Percentiles rank a stretch among this genome's conserved stretches.
Evolutionary conservation across 2,329 filamentous ascomycete genomes (phyloP).

Genomic region (Xylariaceae sp.): DNA sequence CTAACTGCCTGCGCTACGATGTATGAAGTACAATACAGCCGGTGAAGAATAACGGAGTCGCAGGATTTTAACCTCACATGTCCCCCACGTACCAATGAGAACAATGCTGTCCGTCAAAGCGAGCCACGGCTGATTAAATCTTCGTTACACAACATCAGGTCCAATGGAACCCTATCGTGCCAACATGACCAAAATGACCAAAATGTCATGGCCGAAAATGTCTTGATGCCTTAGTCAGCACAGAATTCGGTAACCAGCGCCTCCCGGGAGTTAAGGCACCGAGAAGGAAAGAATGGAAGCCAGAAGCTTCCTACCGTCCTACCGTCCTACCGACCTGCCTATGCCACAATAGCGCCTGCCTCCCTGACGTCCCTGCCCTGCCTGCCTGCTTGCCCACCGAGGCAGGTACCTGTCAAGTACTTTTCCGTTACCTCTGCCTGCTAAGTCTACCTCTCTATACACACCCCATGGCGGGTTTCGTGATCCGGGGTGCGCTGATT

Average conservation of each 20-base stretch:
- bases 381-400: not conserved
- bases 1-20: no score
- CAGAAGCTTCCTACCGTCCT: not conserved
- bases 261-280: conserved; percentile 7
- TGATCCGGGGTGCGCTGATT: conserved; percentile 13
- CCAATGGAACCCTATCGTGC: conserved; percentile 2
- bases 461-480: conserved; percentile 13
- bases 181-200: not conserved
- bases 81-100: conserved; percentile 13
- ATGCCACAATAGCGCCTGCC: not conserved
- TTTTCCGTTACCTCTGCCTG: not conserved
- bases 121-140: conserved; percentile 7
- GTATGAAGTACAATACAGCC: not conserved
- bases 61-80: conserved; percentile 8
- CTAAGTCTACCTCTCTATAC: not conserved
- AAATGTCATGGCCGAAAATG: not conserved
- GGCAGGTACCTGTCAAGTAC: not conserved
- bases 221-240: conserved; percentile 9
- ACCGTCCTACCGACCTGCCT: not conserved
- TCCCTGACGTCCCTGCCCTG: no score
- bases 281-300: not conserved
- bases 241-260: conserved; percentile 10
- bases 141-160: conserved; percentile 6
- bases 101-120: not conserved
- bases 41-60: conserved; percentile 4